A percentile compares a stretch with the other conserved stretches of the same genome.
phyloP scores from a whole-genome alignment of 345 rosid species.

The Rhizophora mangle region DNA sequence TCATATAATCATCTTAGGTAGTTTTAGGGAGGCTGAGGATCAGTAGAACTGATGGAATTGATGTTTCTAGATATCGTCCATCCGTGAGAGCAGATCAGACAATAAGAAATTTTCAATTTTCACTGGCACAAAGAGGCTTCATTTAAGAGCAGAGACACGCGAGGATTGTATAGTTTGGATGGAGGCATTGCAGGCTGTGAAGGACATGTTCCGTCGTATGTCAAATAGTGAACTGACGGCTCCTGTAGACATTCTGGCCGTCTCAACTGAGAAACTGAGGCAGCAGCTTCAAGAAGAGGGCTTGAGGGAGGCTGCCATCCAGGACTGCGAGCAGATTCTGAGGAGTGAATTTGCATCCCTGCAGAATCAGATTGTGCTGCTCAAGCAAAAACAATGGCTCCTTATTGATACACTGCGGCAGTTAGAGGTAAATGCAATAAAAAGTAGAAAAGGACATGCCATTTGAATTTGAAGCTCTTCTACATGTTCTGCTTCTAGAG shows the following conservation, averaged over 20 bases:
- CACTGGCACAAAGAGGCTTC: conserved; percentile 75
- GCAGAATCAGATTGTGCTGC: conserved; percentile 54
- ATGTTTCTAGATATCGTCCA: conserved; percentile 49
- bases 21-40: neutral
- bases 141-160: conserved; percentile 56
- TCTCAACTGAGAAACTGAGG: conserved; percentile 75
- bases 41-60: neutral
- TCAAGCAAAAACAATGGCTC: conserved; percentile 61
- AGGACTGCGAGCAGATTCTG: conserved; percentile 74
- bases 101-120: conserved; percentile 64
- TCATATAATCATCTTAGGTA: too few relatives aligned
- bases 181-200: conserved; percentile 63
- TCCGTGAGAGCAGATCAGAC: conserved; percentile 65
- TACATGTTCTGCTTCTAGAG: neutral
- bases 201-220: conserved; percentile 75
- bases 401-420: conserved; percentile 67
- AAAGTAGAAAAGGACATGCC: conserved; percentile 7
- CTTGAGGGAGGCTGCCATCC: conserved; percentile 50
- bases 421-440: conserved; percentile 63
- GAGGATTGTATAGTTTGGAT: conserved; percentile 64
- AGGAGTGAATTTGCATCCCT: conserved; percentile 51
- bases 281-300: conserved; percentile 60
- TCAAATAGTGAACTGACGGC: conserved; percentile 66
- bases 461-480: conserved; percentile 11
- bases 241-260: conserved; percentile 38